Conservation (phyloP, 2,329 filamentous ascomycete species). For the Diaporthe amygdali region DNA sequence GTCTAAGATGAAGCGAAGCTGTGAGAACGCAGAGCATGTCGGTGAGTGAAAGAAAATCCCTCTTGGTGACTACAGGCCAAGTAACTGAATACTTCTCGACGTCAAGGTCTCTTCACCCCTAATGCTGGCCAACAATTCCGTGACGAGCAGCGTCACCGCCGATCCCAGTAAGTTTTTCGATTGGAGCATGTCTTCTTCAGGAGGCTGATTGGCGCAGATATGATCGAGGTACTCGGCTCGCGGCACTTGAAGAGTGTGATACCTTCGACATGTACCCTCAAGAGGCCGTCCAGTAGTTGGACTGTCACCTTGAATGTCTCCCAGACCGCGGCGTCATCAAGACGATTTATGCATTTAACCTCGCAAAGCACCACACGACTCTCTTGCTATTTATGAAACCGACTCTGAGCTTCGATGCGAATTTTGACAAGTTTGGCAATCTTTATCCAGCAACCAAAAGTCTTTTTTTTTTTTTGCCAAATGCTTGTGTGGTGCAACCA, state of each 20-base stretch:
- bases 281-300: conserved; percentile 32
- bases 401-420: conserved; percentile 2
- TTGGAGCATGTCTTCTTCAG: not conserved
- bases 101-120: conserved; percentile 77
- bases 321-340: not conserved
- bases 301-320: not conserved
- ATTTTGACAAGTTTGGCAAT: conserved; percentile 14
- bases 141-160: conserved; percentile 76
- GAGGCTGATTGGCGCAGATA: conserved; percentile 31
- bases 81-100: not conserved
- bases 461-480: conserved; percentile 9
- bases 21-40: conserved; percentile 84
- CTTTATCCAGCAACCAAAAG: not conserved
- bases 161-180: conserved; percentile 62
- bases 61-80: not conserved
- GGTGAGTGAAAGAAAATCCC: conserved; percentile 57
- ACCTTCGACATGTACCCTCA: conserved; percentile 51
- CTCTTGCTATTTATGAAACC: conserved; percentile 25
- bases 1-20: conserved; percentile 85
- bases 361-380: conserved; percentile 1
- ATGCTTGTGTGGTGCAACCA: not conserved
- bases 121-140: conserved; percentile 75
- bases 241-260: conserved; percentile 68
- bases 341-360: not conserved
- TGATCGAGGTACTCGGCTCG: conserved; percentile 79